phyloP scores from a whole-genome alignment of 257 asterid genomes.

The Paulownia fortunei region DNA sequence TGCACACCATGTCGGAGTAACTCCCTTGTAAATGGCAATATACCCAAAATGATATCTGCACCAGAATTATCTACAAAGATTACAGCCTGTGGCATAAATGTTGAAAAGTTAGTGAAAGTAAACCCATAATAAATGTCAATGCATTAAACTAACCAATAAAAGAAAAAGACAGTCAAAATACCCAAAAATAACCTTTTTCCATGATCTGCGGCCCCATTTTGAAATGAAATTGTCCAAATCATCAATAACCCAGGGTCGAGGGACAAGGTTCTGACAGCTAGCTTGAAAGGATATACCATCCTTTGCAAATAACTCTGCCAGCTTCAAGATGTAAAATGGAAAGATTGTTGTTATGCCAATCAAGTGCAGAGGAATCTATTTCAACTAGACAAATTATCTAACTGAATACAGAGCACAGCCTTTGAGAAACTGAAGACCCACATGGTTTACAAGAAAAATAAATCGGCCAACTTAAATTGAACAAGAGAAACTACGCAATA shows the following conservation, averaged over 20 bases:
- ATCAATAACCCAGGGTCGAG: conserved; percentile 99
- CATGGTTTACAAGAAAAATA: background rate
- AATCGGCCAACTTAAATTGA: background rate
- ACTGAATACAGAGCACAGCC: background rate
- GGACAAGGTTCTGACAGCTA: conserved; percentile 90
- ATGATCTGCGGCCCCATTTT: conserved; percentile 66
- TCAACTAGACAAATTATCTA: conserved; percentile 13
- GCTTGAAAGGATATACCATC: conserved; percentile 97
- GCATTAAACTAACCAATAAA: conserved; percentile 1
- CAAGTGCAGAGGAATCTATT: conserved; percentile 24
- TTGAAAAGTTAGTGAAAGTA: conserved; percentile 27
- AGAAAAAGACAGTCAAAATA: background rate
- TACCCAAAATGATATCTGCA: conserved; percentile 91
- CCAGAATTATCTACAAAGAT: conserved; percentile 97
- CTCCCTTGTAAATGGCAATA: conserved; percentile 95
- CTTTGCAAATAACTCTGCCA: conserved; percentile 91
- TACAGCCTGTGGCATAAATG: conserved; percentile 66
- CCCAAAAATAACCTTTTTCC: conserved; percentile 67
- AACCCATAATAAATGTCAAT: conserved; percentile 5
- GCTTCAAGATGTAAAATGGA: conserved; percentile 52
- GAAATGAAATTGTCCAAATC: conserved; percentile 79
- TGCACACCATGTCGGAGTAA: conserved; percentile 84
- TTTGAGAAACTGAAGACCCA: conserved; percentile 15
- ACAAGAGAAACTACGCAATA: background rate
- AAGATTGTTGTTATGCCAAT: conserved; percentile 28